Base-by-base conservation (phyloP, 257 asterid genomes). In the Nicotiana tomentosiformis region DNA sequence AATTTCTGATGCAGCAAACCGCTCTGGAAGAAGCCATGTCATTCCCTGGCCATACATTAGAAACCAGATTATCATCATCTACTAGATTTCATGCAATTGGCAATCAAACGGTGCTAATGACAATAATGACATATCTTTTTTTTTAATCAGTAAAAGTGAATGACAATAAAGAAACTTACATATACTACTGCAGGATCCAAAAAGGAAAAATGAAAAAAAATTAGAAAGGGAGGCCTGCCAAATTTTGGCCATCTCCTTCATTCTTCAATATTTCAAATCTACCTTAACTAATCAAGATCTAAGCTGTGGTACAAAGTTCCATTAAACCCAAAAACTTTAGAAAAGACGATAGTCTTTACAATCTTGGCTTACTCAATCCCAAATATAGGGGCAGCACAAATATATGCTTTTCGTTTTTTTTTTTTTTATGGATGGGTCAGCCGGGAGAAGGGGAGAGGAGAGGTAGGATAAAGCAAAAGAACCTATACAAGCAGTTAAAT, bases 1-100 rank as follows among this genome's bases (percentile, higher is more conserved):
- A 53, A 94, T 94, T 88, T 96, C 99, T 80, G 99, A 96, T 26
- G 93, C 94, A n/a, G 97, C 92, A 90, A 96, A 96, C 68, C 98
- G 90, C 86, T 96, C 99, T 0, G 99, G 99, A 77, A 96, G 98
- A 87, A 96, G 92, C 99, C 99, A 96, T 49, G 99, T 96, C 88
- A 96, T 89, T 77, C 99, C 99, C 99, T 96, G 93, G 32, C 79
- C 53, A 82, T 57, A 80, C n/a, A 70, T 82, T 81, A 23, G 80
- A 83, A 86, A 49, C 67, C 30, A 86, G 53, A 76, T 14, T 51
- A 26, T 51, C 4, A 76, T 14, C 80, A 51, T 51, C 80, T 76
- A 15, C 80, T 26, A 26, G 80, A 76, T 14, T 76, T 76, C 64
- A 49, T 51, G 43, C 53, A 20, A 29, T 51, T 51, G 64, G 51